These are phyloP conservation scores for Cenchrus fungigraminus DNA, from an alignment of 176 grass and related monocot species.

Conservation along the genomic window DNA sequence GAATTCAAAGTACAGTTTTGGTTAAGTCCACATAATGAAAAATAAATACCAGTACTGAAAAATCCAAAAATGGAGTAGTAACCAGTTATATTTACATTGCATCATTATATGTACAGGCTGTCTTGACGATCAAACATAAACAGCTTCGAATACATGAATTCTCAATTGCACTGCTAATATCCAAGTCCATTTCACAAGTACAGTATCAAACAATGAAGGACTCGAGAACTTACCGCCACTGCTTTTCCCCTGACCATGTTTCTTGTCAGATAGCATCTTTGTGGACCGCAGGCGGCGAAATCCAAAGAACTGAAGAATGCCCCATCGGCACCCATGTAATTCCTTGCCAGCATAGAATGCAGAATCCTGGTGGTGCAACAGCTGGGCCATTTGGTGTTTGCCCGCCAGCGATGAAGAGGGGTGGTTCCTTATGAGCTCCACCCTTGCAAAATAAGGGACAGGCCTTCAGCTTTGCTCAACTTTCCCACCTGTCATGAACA, in stretches of 20 bases:
- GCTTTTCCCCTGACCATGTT: slow-evolving; percentile 49
- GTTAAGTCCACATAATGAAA: neutral
- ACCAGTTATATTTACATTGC: neutral
- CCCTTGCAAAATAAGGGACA: slow-evolving; percentile 29
- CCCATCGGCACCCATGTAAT: slow-evolving; percentile 54
- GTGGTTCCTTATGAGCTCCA: slow-evolving; percentile 34
- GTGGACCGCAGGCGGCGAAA: slow-evolving; percentile 50
- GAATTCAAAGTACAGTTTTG: neutral
- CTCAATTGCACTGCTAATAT: neutral
- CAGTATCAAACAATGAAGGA: neutral
- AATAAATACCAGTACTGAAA: neutral
- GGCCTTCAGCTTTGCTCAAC: slow-evolving; percentile 19
- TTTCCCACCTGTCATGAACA: slow-evolving; percentile 44
- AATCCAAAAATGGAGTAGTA: slow-evolving; percentile 2
- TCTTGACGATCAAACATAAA: slow-evolving; percentile 30
- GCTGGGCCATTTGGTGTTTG: slow-evolving; percentile 51
- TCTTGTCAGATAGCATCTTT: slow-evolving; percentile 61
- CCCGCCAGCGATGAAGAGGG: slow-evolving; percentile 35
- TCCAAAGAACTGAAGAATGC: slow-evolving; percentile 79
- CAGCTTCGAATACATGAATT: neutral
- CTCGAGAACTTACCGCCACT: slow-evolving; percentile 36
- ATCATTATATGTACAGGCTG: slow-evolving; percentile 10
- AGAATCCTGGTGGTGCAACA: slow-evolving; percentile 68
- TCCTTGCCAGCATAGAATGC: slow-evolving; percentile 56
- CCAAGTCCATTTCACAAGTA: neutral